Percentiles rank a stretch among this genome's conserved stretches.
Conservation (phyloP, 2,329 filamentous ascomycete genomes). For the Ophiocordyceps sinensis region DNA sequence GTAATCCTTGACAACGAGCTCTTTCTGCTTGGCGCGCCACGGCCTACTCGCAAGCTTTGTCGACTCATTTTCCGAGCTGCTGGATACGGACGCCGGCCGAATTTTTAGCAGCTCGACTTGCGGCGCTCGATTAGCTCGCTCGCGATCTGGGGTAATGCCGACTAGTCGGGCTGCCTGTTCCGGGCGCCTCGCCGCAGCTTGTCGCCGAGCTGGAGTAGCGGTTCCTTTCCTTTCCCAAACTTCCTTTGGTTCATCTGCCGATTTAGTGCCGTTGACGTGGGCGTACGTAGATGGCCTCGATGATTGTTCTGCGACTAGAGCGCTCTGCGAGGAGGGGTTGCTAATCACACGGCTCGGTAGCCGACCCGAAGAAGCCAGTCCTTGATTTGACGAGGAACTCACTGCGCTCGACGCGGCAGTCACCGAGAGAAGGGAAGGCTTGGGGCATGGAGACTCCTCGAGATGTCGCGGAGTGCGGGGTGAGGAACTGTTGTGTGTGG, state of each 20-base stretch:
- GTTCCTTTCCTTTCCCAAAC: too few relatives aligned
- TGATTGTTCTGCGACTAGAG: too few relatives aligned
- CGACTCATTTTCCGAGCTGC: conserved; percentile 12
- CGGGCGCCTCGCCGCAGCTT: too few relatives aligned
- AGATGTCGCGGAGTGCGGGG: conserved; percentile 19
- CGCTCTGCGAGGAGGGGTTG: neutral
- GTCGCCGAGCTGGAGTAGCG: too few relatives aligned
- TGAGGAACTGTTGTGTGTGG: conserved; percentile 12
- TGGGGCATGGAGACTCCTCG: conserved; percentile 22
- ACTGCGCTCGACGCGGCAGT: conserved; percentile 43
- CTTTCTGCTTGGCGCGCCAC: conserved; percentile 15
- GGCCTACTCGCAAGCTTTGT: conserved; percentile 8
- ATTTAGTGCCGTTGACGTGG: too few relatives aligned
- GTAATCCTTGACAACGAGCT: conserved; percentile 21
- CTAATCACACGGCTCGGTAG: conserved; percentile 7
- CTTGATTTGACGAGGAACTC: conserved; percentile 17
- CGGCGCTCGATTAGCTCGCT: neutral
- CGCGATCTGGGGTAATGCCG: neutral
- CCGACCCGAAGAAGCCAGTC: conserved; percentile 7
- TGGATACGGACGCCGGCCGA: neutral
- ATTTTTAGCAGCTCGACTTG: neutral
- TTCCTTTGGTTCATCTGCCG: too few relatives aligned
- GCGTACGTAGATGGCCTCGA: too few relatives aligned
- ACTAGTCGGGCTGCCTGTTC: too few relatives aligned
- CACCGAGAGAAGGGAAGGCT: conserved; percentile 34